A percentile compares a stretch with the other conserved stretches of the same genome.
Evolutionary conservation across 805 yeast species (phyloP).

Genomic region (Metschnikowia santaceciliae): DNA sequence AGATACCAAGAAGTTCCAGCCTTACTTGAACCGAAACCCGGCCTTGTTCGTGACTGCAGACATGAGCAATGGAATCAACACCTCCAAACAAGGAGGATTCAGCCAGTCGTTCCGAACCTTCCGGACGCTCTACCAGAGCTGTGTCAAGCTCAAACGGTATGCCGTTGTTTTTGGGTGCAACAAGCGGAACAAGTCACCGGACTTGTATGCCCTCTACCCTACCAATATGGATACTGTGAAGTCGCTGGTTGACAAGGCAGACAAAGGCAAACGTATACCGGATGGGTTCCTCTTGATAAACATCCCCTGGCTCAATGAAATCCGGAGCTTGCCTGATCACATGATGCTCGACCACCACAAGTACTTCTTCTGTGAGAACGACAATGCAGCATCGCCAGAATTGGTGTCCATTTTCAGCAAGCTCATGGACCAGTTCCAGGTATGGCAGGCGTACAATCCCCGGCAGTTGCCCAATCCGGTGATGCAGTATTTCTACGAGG

Average conservation of each 20-base stretch:
- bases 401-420: slow-evolving; percentile 21
- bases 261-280: slow-evolving; percentile 33
- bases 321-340: slow-evolving; percentile 58
- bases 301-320: slow-evolving; percentile 72
- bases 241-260: neutral
- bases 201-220: slow-evolving; percentile 57
- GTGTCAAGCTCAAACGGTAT: slow-evolving; percentile 48
- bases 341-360: slow-evolving; percentile 9
- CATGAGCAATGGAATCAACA: slow-evolving; percentile 36
- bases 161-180: slow-evolving; percentile 73
- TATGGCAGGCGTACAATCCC: slow-evolving; percentile 51
- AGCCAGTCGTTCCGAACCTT: slow-evolving; percentile 65
- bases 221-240: slow-evolving; percentile 23
- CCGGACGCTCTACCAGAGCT: slow-evolving; percentile 59
- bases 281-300: slow-evolving; percentile 70
- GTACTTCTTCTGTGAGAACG: slow-evolving; percentile 10
- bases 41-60: slow-evolving; percentile 69
- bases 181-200: slow-evolving; percentile 51
- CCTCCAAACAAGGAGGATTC: slow-evolving; percentile 34
- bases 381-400: slow-evolving; percentile 12
- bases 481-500: slow-evolving; percentile 61
- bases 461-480: slow-evolving; percentile 59
- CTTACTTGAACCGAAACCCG: slow-evolving; percentile 49
- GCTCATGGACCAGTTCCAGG: slow-evolving; percentile 35
- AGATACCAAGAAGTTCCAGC: slow-evolving; percentile 39